A percentile compares a stretch with the other conserved stretches of the same genome.
Conservation (phyloP, 768 basidiomycete genomes). For the Boletus subcaerulescens region DNA sequence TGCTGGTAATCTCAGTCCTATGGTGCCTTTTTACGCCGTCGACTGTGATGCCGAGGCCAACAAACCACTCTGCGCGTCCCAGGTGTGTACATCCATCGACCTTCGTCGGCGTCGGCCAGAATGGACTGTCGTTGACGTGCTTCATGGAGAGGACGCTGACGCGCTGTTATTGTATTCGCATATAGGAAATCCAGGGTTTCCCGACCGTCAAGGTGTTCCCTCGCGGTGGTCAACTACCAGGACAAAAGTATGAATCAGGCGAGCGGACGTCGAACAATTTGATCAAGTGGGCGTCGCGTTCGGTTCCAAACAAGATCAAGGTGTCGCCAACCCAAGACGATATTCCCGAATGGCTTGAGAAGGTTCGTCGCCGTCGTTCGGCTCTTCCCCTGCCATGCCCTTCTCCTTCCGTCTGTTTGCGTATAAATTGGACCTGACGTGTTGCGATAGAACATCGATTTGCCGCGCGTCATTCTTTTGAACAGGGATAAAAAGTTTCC, state of each 20-base stretch:
- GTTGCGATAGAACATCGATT: conserved; percentile 34
- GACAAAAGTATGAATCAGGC: conserved; percentile 61
- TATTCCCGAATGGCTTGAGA: conserved; percentile 64
- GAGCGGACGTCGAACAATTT: conserved; percentile 72
- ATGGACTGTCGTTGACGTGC: neutral
- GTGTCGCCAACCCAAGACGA: conserved; percentile 55
- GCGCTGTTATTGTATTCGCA: neutral
- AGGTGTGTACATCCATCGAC: conserved; percentile 38
- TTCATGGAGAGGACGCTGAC: neutral
- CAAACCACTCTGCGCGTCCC: conserved; percentile 77
- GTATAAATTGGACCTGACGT: neutral
- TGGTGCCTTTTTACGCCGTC: conserved; percentile 88
- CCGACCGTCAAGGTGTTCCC: conserved; percentile 94
- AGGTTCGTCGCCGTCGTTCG: conserved; percentile 44
- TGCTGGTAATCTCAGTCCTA: conserved; percentile 71
- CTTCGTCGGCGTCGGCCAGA: neutral
- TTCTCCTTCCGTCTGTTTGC: neutral
- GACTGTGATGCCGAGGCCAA: conserved; percentile 86
- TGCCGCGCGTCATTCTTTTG: conserved; percentile 61
- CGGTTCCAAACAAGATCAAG: conserved; percentile 70
- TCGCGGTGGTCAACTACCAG: conserved; percentile 58
- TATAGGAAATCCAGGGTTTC: conserved; percentile 79
- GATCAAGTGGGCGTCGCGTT: conserved; percentile 70
- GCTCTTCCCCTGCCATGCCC: neutral
- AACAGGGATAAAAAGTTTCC: conserved; percentile 77